Evolutionary conservation across 2,329 filamentous ascomycete species (phyloP).

Genomic region (Botrytis aclada): DNA sequence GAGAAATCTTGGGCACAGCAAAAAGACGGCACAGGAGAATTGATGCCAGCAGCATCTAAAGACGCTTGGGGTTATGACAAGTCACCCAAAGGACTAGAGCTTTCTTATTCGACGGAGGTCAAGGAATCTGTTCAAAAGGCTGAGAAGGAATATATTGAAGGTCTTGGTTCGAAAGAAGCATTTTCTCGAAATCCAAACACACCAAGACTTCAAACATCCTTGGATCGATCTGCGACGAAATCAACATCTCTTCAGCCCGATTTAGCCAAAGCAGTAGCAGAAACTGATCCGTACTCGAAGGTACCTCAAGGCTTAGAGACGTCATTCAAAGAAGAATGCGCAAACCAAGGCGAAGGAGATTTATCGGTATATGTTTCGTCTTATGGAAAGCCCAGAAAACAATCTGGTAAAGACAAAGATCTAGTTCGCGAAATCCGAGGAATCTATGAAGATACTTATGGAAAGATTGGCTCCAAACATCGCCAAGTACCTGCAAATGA

Average conservation of each 20-base stretch:
- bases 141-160: slow-evolving; percentile 32
- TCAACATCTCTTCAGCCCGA: neutral
- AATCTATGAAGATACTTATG: slow-evolving; percentile 45
- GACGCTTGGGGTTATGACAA: slow-evolving; percentile 19
- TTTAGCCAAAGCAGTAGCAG: neutral
- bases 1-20: slow-evolving; percentile 42
- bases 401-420: slow-evolving; percentile 31
- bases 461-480: slow-evolving; percentile 39
- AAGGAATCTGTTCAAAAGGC: slow-evolving; percentile 27
- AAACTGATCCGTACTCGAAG: slow-evolving; percentile 15
- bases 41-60: slow-evolving; percentile 23
- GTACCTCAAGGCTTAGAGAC: slow-evolving; percentile 18
- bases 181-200: slow-evolving; percentile 30
- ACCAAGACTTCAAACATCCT: slow-evolving; percentile 33
- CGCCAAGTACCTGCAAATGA: slow-evolving; percentile 27
- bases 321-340: slow-evolving; percentile 17
- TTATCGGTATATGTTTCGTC: slow-evolving; percentile 21
- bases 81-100: slow-evolving; percentile 15
- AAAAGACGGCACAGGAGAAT: slow-evolving; percentile 20
- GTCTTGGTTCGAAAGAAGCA: slow-evolving; percentile 22
- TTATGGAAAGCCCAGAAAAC: slow-evolving; percentile 18
- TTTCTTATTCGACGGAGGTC: slow-evolving; percentile 20
- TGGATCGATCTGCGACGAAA: slow-evolving; percentile 29
- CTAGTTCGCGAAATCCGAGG: slow-evolving; percentile 41
- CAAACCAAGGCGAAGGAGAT: slow-evolving; percentile 24